Percentiles rank a stretch among this genome's conserved stretches.
phyloP scores from a whole-genome alignment of 73 alveolate species.

The Breviolum minutum region DNA sequence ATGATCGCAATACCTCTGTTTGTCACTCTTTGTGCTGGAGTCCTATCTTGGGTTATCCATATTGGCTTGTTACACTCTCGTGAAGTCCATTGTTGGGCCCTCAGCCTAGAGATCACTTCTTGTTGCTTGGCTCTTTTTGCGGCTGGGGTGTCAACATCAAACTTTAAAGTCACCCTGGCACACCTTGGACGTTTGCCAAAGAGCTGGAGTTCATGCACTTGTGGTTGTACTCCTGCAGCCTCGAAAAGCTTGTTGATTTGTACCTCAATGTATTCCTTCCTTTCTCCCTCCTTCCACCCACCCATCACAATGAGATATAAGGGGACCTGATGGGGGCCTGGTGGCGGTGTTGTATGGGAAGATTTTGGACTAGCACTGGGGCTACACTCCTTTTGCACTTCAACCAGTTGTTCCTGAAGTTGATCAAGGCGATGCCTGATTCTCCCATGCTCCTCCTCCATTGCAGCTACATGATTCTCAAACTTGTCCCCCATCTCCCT shows the following conservation, averaged over 20 bases:
- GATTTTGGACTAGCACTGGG: too few relatives aligned
- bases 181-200: not conserved
- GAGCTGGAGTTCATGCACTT: not conserved
- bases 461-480: not conserved
- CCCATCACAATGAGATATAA: not conserved
- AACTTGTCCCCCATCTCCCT: not conserved
- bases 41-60: not conserved
- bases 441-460: not conserved
- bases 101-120: not conserved
- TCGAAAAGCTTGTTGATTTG: not conserved
- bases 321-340: not conserved
- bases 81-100: not conserved
- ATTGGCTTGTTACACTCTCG: not conserved
- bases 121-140: not conserved
- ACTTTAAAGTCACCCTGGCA: not conserved
- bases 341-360: not conserved
- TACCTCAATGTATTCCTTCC: not conserved
- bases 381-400: too few relatives aligned
- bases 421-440: not conserved
- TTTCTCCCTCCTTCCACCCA: slow-evolving; percentile 5
- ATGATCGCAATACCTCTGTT: not conserved
- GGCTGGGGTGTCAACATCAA: not conserved
- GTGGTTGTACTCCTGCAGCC: not conserved
- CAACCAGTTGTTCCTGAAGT: too few relatives aligned
- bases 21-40: not conserved